Base-by-base conservation (phyloP, 2,329 filamentous ascomycete species). In the Exophiala lecanii-corni region DNA sequence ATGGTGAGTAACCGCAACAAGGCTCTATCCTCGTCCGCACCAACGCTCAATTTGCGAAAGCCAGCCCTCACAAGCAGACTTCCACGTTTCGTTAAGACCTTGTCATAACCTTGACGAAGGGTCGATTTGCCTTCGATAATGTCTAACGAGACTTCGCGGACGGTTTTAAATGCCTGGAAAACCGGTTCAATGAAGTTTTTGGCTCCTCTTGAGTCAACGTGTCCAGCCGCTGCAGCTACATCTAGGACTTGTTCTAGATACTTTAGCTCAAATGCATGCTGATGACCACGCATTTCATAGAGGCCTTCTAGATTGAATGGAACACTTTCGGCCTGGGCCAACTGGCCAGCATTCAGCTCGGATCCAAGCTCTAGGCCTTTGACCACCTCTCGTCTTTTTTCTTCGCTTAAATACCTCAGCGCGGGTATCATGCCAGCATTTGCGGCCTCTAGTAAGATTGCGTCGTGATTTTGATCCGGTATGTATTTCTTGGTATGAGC, bases 161-260 rank as follows among this genome's bases (percentile, higher is more conserved):
- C 55, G 4, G 56, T 56, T 38, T 56, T 54, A 38, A 61, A 66
- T 10, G 58, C 54, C 18, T 62, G 54, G 26, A 58, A 61, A 13
- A 65, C 57, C 1, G 61, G 55, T 17, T 66, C 57, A 15, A 57
- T 62, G 41, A 67, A 51, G 23, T 54, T 58, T 31, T 54, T 55
- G 3, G 59, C 58, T 12, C 62, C 57, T 1, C 56, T 56, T 18
- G 58, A 59, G 45, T 64, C 57, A 13, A 59, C 43, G 42, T 67
- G 65, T 3, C 62, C 65, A 5, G 52, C 54, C 3, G 65, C 65
- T 4, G 65, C 64, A 4, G 62, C 62, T 12, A 68, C 58, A 36
- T 67, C 65, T 3, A 68, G 56, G 5, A 67, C 46, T 34, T 63
- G 61, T 33, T 66, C 64, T 54, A 63, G 55, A 26, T 61, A 65